phyloP scores from a whole-genome alignment of 495 filamentous ascomycete species.

The Tuber aestivum region DNA sequence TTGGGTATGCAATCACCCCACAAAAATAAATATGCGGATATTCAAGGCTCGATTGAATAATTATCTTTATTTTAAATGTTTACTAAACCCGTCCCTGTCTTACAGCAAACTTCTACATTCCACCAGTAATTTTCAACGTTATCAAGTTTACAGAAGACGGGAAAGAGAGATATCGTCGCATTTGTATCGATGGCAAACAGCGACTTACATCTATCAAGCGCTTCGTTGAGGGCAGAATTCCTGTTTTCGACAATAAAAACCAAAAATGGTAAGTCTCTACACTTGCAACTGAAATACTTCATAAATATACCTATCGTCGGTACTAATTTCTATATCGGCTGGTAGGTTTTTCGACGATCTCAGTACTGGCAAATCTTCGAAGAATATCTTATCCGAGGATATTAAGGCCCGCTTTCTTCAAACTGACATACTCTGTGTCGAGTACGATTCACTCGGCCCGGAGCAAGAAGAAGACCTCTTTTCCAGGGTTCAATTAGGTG shows the following conservation, averaged over 20 bases:
- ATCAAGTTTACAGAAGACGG: conserved; percentile 22
- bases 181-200: conserved; percentile 52
- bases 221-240: conserved; percentile 48
- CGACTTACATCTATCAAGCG: conserved; percentile 48
- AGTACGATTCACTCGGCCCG: conserved; percentile 44
- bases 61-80: background rate
- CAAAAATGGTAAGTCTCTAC: conserved; percentile 38
- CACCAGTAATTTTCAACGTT: conserved; percentile 51
- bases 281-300: background rate
- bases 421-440: conserved; percentile 46
- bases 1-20: conserved; percentile 41
- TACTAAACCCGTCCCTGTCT: background rate
- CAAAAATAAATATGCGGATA: background rate
- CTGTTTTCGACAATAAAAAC: conserved; percentile 44
- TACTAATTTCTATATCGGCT: background rate
- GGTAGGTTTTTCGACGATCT: conserved; percentile 35
- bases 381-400: conserved; percentile 38
- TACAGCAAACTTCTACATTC: conserved; percentile 48
- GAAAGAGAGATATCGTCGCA: conserved; percentile 24
- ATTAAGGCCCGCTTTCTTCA: conserved; percentile 43
- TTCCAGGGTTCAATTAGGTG: conserved; percentile 48
- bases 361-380: conserved; percentile 8
- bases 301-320: background rate
- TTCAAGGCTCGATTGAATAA: background rate
- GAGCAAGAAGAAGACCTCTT: conserved; percentile 52